Base-by-base conservation (phyloP, 2,329 filamentous ascomycete species). In the Bipolaris sorokiniana region DNA sequence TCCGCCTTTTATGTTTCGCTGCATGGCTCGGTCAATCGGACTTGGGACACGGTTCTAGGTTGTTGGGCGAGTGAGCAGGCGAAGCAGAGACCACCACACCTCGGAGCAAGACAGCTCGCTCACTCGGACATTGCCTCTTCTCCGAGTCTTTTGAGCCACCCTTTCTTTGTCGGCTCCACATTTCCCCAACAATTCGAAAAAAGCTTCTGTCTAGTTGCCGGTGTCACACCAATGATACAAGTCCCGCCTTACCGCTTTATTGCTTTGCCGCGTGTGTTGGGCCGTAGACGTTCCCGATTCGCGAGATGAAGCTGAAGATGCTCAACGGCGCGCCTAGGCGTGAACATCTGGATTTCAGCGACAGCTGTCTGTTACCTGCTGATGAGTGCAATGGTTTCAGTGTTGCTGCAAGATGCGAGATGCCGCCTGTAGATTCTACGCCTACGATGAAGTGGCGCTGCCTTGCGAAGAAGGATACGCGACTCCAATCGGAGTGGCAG, bases 241-340 rank as follows among this genome's bases (percentile, higher is more conserved):
- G 40, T 42, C 13, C 23, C 7, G 4, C 26, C 3, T 23, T 41
- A 16, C 22, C 22, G 23, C 55, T n/a, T n/a, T 28, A 2, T 13
- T n/a, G 5, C 5, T n/a, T 23, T 7, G 23, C 48, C 38, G 20
- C 48, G 40, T 50, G 38, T 34, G 10, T 20, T 20, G 48, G 41
- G 48, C 33, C 37, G 34, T 33, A 20, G 46, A 52, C 52, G 45
- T 34, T 44, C 33, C 34, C 6, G 36, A 23, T 33, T 28, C 15
- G 11, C 22, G 36, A 42, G 57, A 75, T 78, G 64, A 81, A 85
- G 51, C 70, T 76, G 48, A 73, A 70, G 51, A 80, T 86, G 58
- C 75, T 88, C 53, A 80, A 83, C 51, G 89, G 89, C 22, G 87
- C 88, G n/a, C 89, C 89, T 2, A 75, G 81, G 33, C 70, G 77